A percentile compares a stretch with the other conserved stretches of the same genome.
Conservation (phyloP, 345 rosid species). For the Gossypium herbaceum region DNA sequence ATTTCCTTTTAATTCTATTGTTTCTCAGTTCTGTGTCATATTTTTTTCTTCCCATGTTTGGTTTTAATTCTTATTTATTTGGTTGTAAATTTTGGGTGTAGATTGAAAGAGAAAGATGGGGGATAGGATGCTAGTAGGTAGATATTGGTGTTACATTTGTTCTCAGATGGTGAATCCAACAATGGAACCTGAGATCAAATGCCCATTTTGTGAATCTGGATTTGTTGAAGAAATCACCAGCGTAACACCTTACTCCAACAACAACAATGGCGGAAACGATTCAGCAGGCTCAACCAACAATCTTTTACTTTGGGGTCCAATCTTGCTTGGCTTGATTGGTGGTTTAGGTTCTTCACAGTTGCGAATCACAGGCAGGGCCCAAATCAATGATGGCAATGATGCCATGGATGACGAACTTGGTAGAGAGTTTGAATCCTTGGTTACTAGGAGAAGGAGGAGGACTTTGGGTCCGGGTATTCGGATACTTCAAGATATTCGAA, state of each 20-base stretch:
- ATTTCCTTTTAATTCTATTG: background rate
- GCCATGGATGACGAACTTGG: constrained; percentile 21
- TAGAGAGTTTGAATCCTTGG: constrained; percentile 24
- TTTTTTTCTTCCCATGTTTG: background rate
- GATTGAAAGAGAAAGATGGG: constrained; percentile 35
- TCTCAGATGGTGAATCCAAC: constrained; percentile 43
- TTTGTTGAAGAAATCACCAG: constrained; percentile 50
- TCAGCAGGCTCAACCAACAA: constrained; percentile 26
- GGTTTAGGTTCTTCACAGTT: constrained; percentile 26
- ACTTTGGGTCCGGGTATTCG: constrained; percentile 13
- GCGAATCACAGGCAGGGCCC: constrained; percentile 10
- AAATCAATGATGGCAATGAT: constrained; percentile 17
- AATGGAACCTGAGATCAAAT: constrained; percentile 39
- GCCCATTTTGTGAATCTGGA: constrained; percentile 47
- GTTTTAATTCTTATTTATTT: background rate
- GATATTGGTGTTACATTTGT: constrained; percentile 68
- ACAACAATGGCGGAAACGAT: constrained; percentile 15
- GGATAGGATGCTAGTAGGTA: constrained; percentile 37
- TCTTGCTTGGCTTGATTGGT: constrained; percentile 40
- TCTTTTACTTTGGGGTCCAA: constrained; percentile 33
- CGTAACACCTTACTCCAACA: constrained; percentile 14
- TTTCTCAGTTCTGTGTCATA: background rate
- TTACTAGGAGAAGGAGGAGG: constrained; percentile 17
- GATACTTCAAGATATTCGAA: constrained; percentile 28
- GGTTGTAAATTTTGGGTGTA: background rate